Conservation (phyloP, 495 filamentous ascomycete species). For the Staphylotrichum tortipilum region DNA sequence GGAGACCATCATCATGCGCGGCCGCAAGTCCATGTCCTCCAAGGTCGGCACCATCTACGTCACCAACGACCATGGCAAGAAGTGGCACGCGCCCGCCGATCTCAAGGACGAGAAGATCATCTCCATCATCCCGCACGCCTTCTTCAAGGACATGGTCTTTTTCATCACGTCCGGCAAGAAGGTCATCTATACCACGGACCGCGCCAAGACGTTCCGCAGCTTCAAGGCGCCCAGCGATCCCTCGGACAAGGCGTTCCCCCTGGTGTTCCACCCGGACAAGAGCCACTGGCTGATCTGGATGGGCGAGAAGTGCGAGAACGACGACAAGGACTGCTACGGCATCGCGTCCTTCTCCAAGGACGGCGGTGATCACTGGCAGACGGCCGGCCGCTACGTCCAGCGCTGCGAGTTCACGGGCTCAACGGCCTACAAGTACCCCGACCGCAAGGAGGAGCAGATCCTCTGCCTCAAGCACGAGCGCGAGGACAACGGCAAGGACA, state of each 20-base stretch:
- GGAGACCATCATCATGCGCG: slow-evolving; percentile 81
- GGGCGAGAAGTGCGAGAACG: slow-evolving; percentile 50
- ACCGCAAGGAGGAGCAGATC: slow-evolving; percentile 57
- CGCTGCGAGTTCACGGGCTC: slow-evolving; percentile 77
- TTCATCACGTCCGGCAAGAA: slow-evolving; percentile 62
- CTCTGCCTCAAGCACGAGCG: slow-evolving; percentile 69
- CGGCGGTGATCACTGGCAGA: slow-evolving; percentile 67
- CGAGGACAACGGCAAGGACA: slow-evolving; percentile 53
- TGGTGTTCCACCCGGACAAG: slow-evolving; percentile 71
- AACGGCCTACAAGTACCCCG: slow-evolving; percentile 53
- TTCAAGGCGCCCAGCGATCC: slow-evolving; percentile 50
- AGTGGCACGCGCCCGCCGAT: slow-evolving; percentile 51
- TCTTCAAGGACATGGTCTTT: slow-evolving; percentile 75
- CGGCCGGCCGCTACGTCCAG: slow-evolving; percentile 55
- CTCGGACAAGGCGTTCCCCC: slow-evolving; percentile 29
- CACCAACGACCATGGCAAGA: slow-evolving; percentile 78
- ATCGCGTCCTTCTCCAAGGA: slow-evolving; percentile 64
- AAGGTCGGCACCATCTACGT: slow-evolving; percentile 50
- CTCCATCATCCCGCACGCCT: slow-evolving; percentile 62
- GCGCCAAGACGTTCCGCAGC: slow-evolving; percentile 54
- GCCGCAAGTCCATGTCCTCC: neutral
- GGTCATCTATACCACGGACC: slow-evolving; percentile 70
- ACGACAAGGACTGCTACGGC: slow-evolving; percentile 54
- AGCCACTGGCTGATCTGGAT: slow-evolving; percentile 88
- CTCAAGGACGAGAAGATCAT: slow-evolving; percentile 55